Evolutionary conservation across 2,329 filamentous ascomycete species (phyloP).

Genomic region (Fusarium denticulatum): DNA sequence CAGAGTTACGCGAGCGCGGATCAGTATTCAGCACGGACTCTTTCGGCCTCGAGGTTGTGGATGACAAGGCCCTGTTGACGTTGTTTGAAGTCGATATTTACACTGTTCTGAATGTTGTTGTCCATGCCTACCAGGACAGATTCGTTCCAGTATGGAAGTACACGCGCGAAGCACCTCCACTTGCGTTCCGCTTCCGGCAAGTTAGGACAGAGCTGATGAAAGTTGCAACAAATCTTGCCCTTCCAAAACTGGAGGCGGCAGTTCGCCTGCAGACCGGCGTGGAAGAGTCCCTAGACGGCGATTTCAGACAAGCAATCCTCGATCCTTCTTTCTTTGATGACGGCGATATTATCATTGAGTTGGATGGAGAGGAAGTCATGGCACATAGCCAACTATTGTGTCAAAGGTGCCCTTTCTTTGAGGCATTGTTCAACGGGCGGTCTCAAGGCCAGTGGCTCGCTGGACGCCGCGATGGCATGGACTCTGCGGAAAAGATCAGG

Average conservation of each 20-base stretch:
- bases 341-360: conserved; percentile 80
- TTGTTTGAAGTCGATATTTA: conserved; percentile 79
- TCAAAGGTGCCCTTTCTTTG: conserved; percentile 89
- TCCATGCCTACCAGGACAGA: conserved; percentile 84
- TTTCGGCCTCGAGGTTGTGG: conserved; percentile 49
- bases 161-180: conserved; percentile 69
- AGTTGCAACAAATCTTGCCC: conserved; percentile 75
- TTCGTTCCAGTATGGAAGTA: conserved; percentile 89
- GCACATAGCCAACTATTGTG: conserved; percentile 85
- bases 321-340: conserved; percentile 79
- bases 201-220: conserved; percentile 89
- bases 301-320: conserved; percentile 75
- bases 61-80: conserved; percentile 66
- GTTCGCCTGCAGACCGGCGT: conserved; percentile 78
- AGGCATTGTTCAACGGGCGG: conserved; percentile 88
- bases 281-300: conserved; percentile 69
- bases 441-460: conserved; percentile 87
- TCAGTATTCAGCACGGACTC: conserved; percentile 40
- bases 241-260: conserved; percentile 78
- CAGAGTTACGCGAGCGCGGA: conserved; percentile 59
- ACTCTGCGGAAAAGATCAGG: conserved; percentile 59
- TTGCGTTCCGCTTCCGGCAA: conserved; percentile 80
- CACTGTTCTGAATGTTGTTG: conserved; percentile 79
- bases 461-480: conserved; percentile 64
- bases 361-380: conserved; percentile 76